These are phyloP conservation scores for Comarum palustre DNA, from an alignment of 306 rosid species.

Conservation along the genomic window DNA sequence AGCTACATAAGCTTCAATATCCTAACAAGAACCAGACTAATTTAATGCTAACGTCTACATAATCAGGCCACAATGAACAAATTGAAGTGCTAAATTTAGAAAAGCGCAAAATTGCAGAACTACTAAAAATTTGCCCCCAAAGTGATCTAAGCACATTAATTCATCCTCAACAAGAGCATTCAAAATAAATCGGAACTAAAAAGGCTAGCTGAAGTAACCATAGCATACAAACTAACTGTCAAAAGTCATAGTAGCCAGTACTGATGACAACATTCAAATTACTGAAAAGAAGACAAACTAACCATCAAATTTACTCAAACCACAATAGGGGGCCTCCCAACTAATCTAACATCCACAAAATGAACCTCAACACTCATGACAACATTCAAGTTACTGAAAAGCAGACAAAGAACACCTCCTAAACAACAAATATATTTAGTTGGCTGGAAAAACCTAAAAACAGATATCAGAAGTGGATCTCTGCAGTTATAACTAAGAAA, in stretches of 20 bases:
- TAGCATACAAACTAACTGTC: slow-evolving; percentile 19
- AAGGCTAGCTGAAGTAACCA: slow-evolving; percentile 17
- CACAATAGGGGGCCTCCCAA: neutral
- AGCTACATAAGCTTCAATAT: neutral
- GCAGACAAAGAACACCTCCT: neutral
- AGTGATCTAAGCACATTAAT: slow-evolving; percentile 15
- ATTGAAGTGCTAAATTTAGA: neutral
- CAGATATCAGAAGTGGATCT: neutral
- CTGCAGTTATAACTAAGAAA: neutral
- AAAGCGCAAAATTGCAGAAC: slow-evolving; percentile 10
- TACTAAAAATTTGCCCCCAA: slow-evolving; percentile 45
- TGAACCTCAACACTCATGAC: slow-evolving; percentile 1
- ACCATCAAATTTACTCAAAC: neutral
- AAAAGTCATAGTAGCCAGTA: slow-evolving; percentile 6
- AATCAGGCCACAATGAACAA: slow-evolving; percentile 1
- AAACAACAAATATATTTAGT: neutral
- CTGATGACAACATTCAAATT: slow-evolving; percentile 14
- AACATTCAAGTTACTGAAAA: slow-evolving; percentile 16
- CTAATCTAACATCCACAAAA: neutral
- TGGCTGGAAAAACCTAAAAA: neutral
- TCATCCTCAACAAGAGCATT: slow-evolving; percentile 17
- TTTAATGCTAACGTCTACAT: neutral
- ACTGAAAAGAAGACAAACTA: neutral
- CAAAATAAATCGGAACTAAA: slow-evolving; percentile 25
- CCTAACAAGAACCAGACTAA: slow-evolving; percentile 1